phyloP scores from a whole-genome alignment of 805 yeast species.

The Cyberlindnera americana region DNA sequence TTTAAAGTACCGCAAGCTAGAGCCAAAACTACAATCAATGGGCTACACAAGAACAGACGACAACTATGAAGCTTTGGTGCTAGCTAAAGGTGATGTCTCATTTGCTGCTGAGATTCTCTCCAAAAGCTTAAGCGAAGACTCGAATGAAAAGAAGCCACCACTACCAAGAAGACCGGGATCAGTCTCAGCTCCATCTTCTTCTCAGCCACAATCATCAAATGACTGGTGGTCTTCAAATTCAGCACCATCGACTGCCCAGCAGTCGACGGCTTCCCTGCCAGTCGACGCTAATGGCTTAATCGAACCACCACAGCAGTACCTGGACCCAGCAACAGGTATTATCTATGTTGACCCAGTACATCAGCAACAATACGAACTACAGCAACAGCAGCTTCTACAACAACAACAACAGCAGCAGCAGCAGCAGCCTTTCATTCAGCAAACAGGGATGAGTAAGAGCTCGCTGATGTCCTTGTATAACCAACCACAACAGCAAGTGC shows the following conservation, averaged over 20 bases:
- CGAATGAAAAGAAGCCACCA: constrained; percentile 47
- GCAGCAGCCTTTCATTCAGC: too few relatives aligned
- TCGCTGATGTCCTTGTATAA: constrained; percentile 1
- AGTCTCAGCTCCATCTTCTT: constrained; percentile 1
- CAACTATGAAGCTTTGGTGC: constrained; percentile 58
- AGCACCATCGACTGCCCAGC: constrained; percentile 25
- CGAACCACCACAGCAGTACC: constrained; percentile 60
- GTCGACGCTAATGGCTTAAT: constrained; percentile 26
- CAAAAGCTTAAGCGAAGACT: constrained; percentile 33
- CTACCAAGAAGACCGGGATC: constrained; percentile 37
- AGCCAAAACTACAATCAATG: constrained; percentile 44
- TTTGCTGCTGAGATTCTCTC: constrained; percentile 54
- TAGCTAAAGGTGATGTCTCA: constrained; percentile 56
- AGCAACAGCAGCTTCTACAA: constrained; percentile 19
- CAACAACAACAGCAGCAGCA: constrained; percentile 11
- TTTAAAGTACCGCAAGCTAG: constrained; percentile 46
- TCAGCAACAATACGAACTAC: constrained; percentile 35
- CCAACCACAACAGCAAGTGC: constrained; percentile 5
- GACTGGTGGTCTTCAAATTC: constrained; percentile 23
- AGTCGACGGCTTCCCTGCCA: constrained; percentile 26
- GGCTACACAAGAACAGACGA: constrained; percentile 58
- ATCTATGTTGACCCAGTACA: constrained; percentile 67
- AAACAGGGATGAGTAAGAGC: constrained; percentile 11
- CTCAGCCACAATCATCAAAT: constrained; percentile 8
- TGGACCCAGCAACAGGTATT: constrained; percentile 70